phyloP scores from a whole-genome alignment of 225 moss, liverwort and hornwort genomes.

The Straminergon stramineum region DNA sequence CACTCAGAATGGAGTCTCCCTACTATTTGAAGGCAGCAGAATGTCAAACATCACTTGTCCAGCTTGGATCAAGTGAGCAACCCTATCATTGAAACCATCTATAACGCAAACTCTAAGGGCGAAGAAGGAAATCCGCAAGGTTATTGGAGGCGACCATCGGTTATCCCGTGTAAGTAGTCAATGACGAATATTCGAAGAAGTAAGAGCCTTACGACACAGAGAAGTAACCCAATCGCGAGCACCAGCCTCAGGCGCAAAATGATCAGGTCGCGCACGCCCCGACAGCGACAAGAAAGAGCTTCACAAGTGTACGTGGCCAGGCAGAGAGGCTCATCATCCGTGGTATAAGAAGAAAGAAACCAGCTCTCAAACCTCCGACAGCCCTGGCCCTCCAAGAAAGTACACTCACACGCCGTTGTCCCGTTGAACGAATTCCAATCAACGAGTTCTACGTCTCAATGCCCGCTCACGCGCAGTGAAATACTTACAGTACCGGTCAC shows the following conservation, averaged over 20 bases:
- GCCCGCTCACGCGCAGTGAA: neutral
- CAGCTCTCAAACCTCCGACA: slow-evolving; percentile 12
- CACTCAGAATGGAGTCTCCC: neutral
- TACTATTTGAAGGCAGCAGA: neutral
- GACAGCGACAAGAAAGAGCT: slow-evolving; percentile 2
- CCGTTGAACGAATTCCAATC: neutral
- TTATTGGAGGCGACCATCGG: neutral
- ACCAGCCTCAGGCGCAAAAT: slow-evolving; percentile 1
- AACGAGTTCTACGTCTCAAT: neutral
- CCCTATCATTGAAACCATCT: neutral
- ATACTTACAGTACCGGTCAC: neutral
- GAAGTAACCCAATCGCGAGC: neutral
- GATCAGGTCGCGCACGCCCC: slow-evolving; percentile 22
- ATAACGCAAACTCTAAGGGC: neutral
- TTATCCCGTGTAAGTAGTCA: neutral
- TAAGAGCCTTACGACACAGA: neutral
- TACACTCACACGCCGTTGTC: neutral
- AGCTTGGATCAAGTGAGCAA: neutral
- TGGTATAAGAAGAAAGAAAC: neutral
- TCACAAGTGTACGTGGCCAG: neutral
- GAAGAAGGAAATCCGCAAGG: neutral
- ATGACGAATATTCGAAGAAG: neutral
- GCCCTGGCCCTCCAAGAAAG: neutral
- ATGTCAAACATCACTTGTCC: neutral
- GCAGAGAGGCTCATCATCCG: slow-evolving; percentile 1